Conservation (phyloP, 345 rosid genomes). For the Gossypium bickii region DNA sequence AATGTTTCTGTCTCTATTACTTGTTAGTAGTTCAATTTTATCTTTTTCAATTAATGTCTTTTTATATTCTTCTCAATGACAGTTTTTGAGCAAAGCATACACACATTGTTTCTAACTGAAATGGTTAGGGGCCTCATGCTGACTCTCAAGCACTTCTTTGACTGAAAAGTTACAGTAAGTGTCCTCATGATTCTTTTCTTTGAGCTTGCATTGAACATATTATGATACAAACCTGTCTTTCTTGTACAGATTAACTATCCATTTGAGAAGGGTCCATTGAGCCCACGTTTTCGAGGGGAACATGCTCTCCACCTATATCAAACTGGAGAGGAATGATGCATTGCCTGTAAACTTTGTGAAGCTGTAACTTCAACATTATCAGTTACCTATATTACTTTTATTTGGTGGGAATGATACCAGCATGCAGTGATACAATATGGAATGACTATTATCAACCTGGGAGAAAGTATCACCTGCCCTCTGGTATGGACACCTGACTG, state of each 20-base stretch:
- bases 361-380: slow-evolving; percentile 50
- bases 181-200: background rate
- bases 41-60: background rate
- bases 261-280: slow-evolving; percentile 96
- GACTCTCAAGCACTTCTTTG: slow-evolving; percentile 93
- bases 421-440: background rate
- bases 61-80: slow-evolving; percentile 22
- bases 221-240: slow-evolving; percentile 12
- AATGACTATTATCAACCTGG: background rate
- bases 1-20: background rate
- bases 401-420: background rate
- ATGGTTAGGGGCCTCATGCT: slow-evolving; percentile 82
- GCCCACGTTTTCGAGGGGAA: slow-evolving; percentile 96
- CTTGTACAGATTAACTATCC: slow-evolving; percentile 86
- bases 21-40: background rate
- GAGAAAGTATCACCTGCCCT: background rate
- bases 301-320: slow-evolving; percentile 89
- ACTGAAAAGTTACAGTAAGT: slow-evolving; percentile 85
- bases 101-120: slow-evolving; percentile 87
- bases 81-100: slow-evolving; percentile 93
- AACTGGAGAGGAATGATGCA: slow-evolving; percentile 96
- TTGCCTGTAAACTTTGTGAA: slow-evolving; percentile 98
- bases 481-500: background rate
- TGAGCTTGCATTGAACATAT: slow-evolving; percentile 5
- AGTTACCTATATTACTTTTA: background rate